phyloP scores from a whole-genome alignment of 2,329 filamentous ascomycete genomes.

The Monilinia aucupariae region DNA sequence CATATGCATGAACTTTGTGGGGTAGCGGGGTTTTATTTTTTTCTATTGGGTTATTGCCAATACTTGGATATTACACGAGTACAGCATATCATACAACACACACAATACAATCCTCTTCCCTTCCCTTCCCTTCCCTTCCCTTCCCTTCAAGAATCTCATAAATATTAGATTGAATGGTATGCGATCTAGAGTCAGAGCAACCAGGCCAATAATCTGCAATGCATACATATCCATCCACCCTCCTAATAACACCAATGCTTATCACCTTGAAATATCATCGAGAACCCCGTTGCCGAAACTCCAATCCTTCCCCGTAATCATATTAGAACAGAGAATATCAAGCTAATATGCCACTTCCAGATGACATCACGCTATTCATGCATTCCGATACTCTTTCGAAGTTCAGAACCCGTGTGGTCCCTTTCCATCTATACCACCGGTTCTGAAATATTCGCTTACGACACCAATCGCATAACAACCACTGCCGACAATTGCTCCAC shows the following conservation, averaged over 20 bases:
- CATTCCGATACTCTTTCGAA: not conserved
- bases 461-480: slow-evolving; percentile 54
- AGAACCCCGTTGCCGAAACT: slow-evolving; percentile 1
- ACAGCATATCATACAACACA: too few relatives aligned
- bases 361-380: not conserved
- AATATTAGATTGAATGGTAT: not conserved
- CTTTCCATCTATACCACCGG: slow-evolving; percentile 42
- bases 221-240: not conserved
- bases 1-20: not conserved
- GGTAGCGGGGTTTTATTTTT: not conserved
- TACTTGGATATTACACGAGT: too few relatives aligned
- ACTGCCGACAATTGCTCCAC: slow-evolving; percentile 50
- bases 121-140: too few relatives aligned
- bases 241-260: slow-evolving; percentile 13
- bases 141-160: not conserved
- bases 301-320: not conserved
- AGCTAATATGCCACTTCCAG: not conserved
- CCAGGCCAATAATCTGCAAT: not conserved
- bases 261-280: slow-evolving; percentile 4
- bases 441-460: slow-evolving; percentile 52
- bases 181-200: not conserved
- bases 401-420: slow-evolving; percentile 33
- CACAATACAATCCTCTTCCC: not conserved
- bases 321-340: not conserved
- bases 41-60: not conserved